Evolutionary conservation across 164 flowering plant genomes (phyloP).

Genomic region (Aristolochia fimbriata): DNA sequence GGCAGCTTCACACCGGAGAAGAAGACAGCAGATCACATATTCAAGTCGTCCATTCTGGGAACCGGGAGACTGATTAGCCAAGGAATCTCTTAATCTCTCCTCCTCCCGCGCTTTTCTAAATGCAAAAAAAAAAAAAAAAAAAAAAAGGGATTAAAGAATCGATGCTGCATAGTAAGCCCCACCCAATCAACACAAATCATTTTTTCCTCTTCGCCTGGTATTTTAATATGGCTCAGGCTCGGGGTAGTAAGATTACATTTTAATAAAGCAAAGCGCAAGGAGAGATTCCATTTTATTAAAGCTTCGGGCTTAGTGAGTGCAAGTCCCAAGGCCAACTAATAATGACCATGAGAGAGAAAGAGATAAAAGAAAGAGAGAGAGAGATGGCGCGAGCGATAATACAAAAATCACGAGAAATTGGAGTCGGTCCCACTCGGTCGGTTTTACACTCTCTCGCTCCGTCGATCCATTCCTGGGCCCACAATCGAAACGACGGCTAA

Average conservation of each 20-base stretch:
- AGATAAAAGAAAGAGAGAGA: no score
- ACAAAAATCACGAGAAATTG: no score
- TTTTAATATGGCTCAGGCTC: constrained; percentile 3
- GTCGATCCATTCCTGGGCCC: no score
- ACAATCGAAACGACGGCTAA: no score
- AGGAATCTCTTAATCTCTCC: not conserved
- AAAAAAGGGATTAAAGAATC: constrained; percentile 27
- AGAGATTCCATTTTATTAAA: constrained; percentile 36
- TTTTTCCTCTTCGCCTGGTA: constrained; percentile 13
- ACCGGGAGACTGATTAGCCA: not conserved
- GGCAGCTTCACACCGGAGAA: constrained; percentile 19
- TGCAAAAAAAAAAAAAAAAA: no score
- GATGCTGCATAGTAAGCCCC: constrained; percentile 15
- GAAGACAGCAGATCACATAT: constrained; percentile 6
- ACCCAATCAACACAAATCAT: constrained; percentile 33
- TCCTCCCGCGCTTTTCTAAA: no score
- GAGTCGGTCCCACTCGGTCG: no score
- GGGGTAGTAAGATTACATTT: constrained; percentile 15
- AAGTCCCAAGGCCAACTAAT: constrained; percentile 61
- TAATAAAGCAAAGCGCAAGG: constrained; percentile 20
- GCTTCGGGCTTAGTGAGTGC: constrained; percentile 34
- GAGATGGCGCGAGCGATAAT: no score
- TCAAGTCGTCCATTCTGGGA: constrained; percentile 7
- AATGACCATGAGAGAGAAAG: constrained; percentile 27
- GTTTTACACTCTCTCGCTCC: no score